Evolutionary conservation across 306 rosid genomes (phyloP), one percentile per base, ranked within the genome.

Genomic region (Cicer pinnatifidum): DNA sequence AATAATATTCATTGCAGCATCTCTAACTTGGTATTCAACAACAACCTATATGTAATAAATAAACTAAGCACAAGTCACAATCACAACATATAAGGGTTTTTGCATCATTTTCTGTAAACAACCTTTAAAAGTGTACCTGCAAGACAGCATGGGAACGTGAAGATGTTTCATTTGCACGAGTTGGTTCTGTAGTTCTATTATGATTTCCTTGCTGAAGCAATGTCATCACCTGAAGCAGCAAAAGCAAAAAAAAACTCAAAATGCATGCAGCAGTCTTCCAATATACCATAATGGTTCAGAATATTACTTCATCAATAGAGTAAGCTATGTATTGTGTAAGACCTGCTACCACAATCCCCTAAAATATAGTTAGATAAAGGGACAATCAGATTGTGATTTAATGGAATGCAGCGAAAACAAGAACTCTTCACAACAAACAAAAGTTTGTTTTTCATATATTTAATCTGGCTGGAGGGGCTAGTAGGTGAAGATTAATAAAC

Each of bases 71-170:
- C 60, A 59, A 8, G 41, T 67, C 63, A 47, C 45, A 59, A 19
- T 23, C 44, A 48, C 35, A 61, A 0, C 51, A 51, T 41, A 8
- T 7, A 67, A 75, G 56, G 66, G 57, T 19, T n/a, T n/a, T 28
- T 23, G 70, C 54, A 9, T 65, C 39, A 19, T 70, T 47, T 6
- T 16, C 9, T 17, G 1, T 19, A 53, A 53, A 45, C 58, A 39
- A 19, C 40, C 28, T 47, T 13, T 8, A 39, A 61, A 28, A 37
- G 3, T 53, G 61, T 74, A 93, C 97, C 97, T 93, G 98, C 82
- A 93, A 84, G 68, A 93, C 89, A 35, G 96, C 98, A 83, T 93
- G 98, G 51, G 98, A 93, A 8, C 97, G 97, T 2, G 98, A 93
- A 76, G 98, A 93, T 73, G 98, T 93, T 86, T 90, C 97, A 20